Evolutionary conservation across 73 alveolate genomes (phyloP), one percentile per base, ranked within the genome.

Genomic region (Durusdinium trenchii): DNA sequence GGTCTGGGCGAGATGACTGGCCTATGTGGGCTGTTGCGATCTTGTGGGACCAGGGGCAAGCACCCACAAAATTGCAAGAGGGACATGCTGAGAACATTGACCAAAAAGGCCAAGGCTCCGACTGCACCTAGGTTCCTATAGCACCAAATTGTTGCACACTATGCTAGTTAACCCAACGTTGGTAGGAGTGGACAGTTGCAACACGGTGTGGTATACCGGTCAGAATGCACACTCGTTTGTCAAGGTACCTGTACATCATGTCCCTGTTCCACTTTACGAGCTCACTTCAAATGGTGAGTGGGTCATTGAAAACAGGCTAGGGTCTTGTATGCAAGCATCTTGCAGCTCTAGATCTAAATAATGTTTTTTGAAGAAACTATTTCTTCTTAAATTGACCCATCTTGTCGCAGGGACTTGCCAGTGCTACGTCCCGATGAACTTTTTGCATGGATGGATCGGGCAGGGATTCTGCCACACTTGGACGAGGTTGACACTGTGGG

Each of bases 321-420:
- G n/a, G n/a, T n/a, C n/a, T n/a, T n/a, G n/a, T n/a, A n/a, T n/a
- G n/a, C n/a, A n/a, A n/a, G n/a, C n/a, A n/a, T n/a, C n/a, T n/a
- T n/a, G n/a, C n/a, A n/a, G n/a, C n/a, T n/a, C n/a, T n/a, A n/a
- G n/a, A n/a, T n/a, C n/a, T n/a, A n/a, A n/a, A n/a, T n/a, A n/a
- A n/a, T n/a, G n/a, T n/a, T n/a, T n/a, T n/a, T n/a, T n/a, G n/a
- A n/a, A n/a, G n/a, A n/a, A n/a, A n/a, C n/a, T n/a, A n/a, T n/a
- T n/a, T n/a, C n/a, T n/a, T n/a, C n/a, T n/a, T n/a, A n/a, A n/a
- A n/a, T n/a, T n/a, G n/a, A n/a, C n/a, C n/a, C n/a, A n/a, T n/a
- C n/a, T n/a, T n/a, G n/a, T n/a, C n/a, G n/a, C 86, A 75, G 86
- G 86, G 23, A 42, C 57, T 42, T 75, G 86, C 86, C 86, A 3